Evolutionary conservation across 108 stramenopile species (phyloP), one percentile per base, ranked within the genome.

Genomic region (Discostella stelligeroides): DNA sequence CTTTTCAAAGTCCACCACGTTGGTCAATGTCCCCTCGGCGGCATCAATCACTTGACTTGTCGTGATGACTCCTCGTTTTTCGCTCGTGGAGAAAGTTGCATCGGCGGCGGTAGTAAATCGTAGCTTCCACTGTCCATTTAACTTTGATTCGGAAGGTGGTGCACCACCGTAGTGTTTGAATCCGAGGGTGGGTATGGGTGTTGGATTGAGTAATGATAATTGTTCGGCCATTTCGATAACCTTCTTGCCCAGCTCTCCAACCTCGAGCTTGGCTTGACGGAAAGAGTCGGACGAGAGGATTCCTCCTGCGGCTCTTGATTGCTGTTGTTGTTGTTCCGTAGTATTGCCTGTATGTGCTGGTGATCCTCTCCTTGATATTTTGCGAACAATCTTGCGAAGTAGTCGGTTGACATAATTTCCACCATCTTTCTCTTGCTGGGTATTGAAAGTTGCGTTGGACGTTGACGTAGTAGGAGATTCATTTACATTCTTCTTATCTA

Each of bases 71-170:
- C 79, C 79, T 18, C 79, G 57, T 20, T 43, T 43, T 23, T 63
- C 68, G 1, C 34, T 69, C 18, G 34, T 34, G 18, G 63, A 9
- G 34, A 81, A 81, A 11, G 55, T 64, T 14, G 80, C 80, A 65
- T 81, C 80, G 12, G 80, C 70, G 9, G 80, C 80, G 46, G 68
- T 72, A 13, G 80, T 81, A 40, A 76, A 81, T 0, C 54, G 70
- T 11, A 81, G 70, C 20, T 72, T 76, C 80, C 80, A 81, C 11
- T 28, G 11, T 1, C 80, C 80, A 39, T 21, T 43, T 25, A 81
- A 63, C 40, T 61, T 64, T 13, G 56, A 76, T 29, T 70, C 55
- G 14, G 51, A 25, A 11, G 69, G 27, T 24, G 73, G 17, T 14
- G 49, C 76, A 28, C 69, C 80, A 7, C 56, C 68, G 42, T 75